A percentile compares a stretch with the other conserved stretches of the same genome.
phyloP scores from a whole-genome alignment of 2,329 filamentous ascomycete species.

The Periconia macrospinosa region DNA sequence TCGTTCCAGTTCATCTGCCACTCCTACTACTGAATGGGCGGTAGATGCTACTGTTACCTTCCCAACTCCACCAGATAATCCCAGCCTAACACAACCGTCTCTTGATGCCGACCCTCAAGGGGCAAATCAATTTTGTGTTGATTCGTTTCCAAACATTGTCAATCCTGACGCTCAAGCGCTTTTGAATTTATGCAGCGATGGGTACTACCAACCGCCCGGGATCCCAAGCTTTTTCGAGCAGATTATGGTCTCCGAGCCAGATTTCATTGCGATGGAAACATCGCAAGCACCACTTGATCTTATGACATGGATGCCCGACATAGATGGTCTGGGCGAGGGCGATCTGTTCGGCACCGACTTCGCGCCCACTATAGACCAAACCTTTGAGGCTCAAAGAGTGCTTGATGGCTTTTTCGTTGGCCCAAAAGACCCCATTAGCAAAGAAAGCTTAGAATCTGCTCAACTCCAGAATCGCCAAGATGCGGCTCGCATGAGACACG shows the following conservation, averaged over 20 bases:
- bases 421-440: background rate
- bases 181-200: too few species aligned
- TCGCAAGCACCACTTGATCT: constrained; percentile 18
- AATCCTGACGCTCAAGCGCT: too few species aligned
- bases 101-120: too few species aligned
- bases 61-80: too few species aligned
- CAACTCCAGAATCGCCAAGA: constrained; percentile 2
- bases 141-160: too few species aligned
- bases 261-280: constrained; percentile 16
- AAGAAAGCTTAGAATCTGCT: background rate
- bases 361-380: constrained; percentile 16
- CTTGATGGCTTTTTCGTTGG: background rate
- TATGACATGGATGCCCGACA: constrained; percentile 20
- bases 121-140: too few species aligned
- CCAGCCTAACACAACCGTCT: too few species aligned
- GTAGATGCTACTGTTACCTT: too few species aligned
- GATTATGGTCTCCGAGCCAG: constrained; percentile 23
- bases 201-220: background rate
- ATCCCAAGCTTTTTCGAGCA: constrained; percentile 17
- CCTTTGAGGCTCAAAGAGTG: constrained; percentile 9
- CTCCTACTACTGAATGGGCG: too few species aligned
- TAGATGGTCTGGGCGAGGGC: constrained; percentile 16
- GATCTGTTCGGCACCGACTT: constrained; percentile 22
- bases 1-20: background rate
- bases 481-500: constrained; percentile 14